Evolutionary conservation across 2,329 filamentous ascomycete genomes (phyloP).

Genomic region (Macrophomina tecta): DNA sequence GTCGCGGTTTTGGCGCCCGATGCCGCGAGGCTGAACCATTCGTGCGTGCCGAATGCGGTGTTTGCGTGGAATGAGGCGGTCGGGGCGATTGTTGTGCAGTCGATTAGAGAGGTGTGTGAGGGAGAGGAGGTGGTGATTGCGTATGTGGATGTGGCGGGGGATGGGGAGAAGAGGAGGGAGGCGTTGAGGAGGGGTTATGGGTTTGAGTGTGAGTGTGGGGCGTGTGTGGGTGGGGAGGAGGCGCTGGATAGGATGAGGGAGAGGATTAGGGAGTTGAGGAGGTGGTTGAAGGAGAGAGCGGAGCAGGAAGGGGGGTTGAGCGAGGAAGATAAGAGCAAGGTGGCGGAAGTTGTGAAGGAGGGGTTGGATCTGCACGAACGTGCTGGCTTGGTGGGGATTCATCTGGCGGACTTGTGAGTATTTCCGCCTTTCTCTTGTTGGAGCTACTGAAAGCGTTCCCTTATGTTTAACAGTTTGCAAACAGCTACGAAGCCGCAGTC

Average conservation of each 20-base stretch:
- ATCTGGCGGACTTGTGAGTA: constrained; percentile 15
- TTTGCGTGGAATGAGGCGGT: constrained; percentile 44
- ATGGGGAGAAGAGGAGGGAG: constrained; percentile 40
- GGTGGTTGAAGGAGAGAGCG: background rate
- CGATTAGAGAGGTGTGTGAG: constrained; percentile 40
- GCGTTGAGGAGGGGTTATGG: constrained; percentile 42
- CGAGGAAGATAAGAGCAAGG: background rate
- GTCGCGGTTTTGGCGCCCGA: background rate
- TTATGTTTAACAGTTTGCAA: background rate
- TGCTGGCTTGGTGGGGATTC: background rate
- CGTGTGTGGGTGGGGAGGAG: constrained; percentile 35
- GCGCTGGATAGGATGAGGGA: background rate
- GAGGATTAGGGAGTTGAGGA: background rate
- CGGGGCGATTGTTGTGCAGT: constrained; percentile 42
- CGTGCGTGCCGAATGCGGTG: constrained; percentile 36
- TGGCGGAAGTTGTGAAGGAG: background rate
- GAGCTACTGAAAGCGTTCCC: background rate
- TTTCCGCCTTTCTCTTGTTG: background rate
- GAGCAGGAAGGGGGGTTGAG: background rate
- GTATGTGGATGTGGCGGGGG: constrained; percentile 45
- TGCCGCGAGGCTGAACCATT: constrained; percentile 19
- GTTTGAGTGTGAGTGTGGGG: constrained; percentile 45
- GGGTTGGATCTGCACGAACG: constrained; percentile 1
- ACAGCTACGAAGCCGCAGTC: background rate
- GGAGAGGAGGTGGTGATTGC: constrained; percentile 48